A percentile compares a stretch with the other conserved stretches of the same genome.
Conservation (phyloP, 2,329 filamentous ascomycete genomes). For the Pseudogymnoascus pannorum region DNA sequence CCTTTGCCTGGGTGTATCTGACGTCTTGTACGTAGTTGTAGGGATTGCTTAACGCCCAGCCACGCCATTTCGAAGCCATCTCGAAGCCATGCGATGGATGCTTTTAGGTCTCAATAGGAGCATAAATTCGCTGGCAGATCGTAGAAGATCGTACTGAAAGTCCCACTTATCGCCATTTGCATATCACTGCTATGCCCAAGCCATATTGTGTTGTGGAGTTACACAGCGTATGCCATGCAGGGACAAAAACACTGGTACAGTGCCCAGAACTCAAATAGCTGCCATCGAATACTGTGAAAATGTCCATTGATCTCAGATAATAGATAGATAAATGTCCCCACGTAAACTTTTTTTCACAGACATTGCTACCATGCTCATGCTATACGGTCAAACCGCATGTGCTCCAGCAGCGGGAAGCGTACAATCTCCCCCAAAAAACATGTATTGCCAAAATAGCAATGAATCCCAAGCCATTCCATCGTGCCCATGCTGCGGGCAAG, state of each 20-base stretch:
- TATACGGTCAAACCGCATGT: background rate
- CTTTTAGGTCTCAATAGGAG: background rate
- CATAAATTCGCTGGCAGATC: background rate
- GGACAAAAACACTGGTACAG: background rate
- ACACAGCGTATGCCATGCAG: background rate
- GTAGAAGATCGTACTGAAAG: background rate
- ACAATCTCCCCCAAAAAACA: background rate
- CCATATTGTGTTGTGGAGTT: background rate
- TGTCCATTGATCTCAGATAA: background rate
- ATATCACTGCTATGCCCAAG: background rate
- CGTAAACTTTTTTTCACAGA: constrained; percentile 6
- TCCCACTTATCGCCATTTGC: background rate
- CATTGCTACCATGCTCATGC: background rate
- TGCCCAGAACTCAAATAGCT: background rate
- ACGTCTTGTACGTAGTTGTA: background rate
- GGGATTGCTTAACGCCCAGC: background rate
- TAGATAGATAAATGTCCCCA: background rate
- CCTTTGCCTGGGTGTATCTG: background rate
- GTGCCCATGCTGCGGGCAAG: background rate
- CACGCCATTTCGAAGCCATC: background rate
- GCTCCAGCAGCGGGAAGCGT: background rate
- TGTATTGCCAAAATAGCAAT: constrained; percentile 6
- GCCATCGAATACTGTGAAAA: background rate
- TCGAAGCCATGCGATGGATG: background rate
- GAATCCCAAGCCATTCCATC: background rate